Conservation (phyloP, 2,329 filamentous ascomycete genomes). For the Ceratocystis lukuohia region DNA sequence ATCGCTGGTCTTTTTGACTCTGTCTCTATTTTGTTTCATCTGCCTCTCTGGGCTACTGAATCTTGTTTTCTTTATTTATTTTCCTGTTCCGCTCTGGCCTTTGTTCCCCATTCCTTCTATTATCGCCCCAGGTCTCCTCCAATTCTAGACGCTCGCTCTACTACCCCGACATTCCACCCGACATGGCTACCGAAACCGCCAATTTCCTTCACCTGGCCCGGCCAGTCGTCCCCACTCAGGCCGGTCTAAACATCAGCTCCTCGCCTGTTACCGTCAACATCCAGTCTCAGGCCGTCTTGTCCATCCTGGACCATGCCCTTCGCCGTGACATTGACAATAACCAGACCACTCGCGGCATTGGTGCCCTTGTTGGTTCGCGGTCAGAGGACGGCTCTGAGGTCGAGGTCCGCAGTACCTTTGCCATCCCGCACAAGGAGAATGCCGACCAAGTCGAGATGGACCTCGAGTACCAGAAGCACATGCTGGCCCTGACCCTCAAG, state of each 20-base stretch:
- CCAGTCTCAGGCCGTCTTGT: conserved; percentile 74
- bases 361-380: conserved; percentile 81
- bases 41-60: not conserved
- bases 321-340: conserved; percentile 63
- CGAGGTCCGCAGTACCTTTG: conserved; percentile 91
- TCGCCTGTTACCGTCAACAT: conserved; percentile 88
- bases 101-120: not conserved
- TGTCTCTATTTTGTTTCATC: not conserved
- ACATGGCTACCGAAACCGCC: conserved; percentile 66
- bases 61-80: not conserved
- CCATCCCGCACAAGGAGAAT: conserved; percentile 95
- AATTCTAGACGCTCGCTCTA: no score
- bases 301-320: conserved; percentile 84
- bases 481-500: conserved; percentile 89
- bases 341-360: conserved; percentile 91
- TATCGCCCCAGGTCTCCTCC: not conserved
- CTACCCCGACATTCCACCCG: conserved; percentile 14
- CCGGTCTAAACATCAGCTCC: conserved; percentile 71
- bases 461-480: conserved; percentile 99
- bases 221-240: conserved; percentile 68
- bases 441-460: conserved; percentile 98
- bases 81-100: not conserved
- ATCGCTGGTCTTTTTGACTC: not conserved
- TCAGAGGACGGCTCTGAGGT: conserved; percentile 95
- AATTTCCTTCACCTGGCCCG: conserved; percentile 90